phyloP scores from a whole-genome alignment of 2,329 filamentous ascomycete genomes.

The Helicocarpus griseus region DNA sequence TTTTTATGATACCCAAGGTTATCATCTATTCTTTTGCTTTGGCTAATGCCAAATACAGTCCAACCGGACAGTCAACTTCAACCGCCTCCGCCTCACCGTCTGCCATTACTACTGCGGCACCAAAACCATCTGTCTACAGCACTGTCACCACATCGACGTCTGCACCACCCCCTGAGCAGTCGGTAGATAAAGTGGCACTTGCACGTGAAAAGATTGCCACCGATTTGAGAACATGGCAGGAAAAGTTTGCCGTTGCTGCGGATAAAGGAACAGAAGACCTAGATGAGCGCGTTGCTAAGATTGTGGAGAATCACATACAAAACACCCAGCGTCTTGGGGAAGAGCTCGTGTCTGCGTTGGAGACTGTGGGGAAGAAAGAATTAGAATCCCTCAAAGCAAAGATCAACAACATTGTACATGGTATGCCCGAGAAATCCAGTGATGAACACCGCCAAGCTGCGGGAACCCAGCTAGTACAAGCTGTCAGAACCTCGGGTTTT shows the following conservation, averaged over 20 bases:
- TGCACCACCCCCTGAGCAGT: conserved; percentile 31
- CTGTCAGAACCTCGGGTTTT: conserved; percentile 58
- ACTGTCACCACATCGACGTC: conserved; percentile 13
- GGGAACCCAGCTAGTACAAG: conserved; percentile 42
- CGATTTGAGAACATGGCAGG: conserved; percentile 78
- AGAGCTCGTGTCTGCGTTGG: conserved; percentile 55
- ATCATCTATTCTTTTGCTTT: neutral
- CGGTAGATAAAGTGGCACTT: conserved; percentile 32
- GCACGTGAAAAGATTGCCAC: conserved; percentile 50
- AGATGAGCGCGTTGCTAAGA: conserved; percentile 53
- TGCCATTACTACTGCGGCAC: conserved; percentile 12
- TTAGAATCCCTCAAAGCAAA: conserved; percentile 55
- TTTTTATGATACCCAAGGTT: neutral
- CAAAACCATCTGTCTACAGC: neutral
- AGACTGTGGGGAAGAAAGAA: conserved; percentile 56
- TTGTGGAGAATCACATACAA: conserved; percentile 57
- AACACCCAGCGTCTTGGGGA: conserved; percentile 37
- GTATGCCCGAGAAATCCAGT: conserved; percentile 50
- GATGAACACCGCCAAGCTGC: conserved; percentile 43
- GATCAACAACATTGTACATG: conserved; percentile 48
- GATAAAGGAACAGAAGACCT: conserved; percentile 71
- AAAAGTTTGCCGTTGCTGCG: conserved; percentile 74
- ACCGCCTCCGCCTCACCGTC: conserved; percentile 14
- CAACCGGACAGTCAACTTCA: conserved; percentile 6
- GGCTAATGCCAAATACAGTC: conserved; percentile 3